Evolutionary conservation across 2,329 filamentous ascomycete species (phyloP).

Genomic region (Phyllosticta citrichinensis): DNA sequence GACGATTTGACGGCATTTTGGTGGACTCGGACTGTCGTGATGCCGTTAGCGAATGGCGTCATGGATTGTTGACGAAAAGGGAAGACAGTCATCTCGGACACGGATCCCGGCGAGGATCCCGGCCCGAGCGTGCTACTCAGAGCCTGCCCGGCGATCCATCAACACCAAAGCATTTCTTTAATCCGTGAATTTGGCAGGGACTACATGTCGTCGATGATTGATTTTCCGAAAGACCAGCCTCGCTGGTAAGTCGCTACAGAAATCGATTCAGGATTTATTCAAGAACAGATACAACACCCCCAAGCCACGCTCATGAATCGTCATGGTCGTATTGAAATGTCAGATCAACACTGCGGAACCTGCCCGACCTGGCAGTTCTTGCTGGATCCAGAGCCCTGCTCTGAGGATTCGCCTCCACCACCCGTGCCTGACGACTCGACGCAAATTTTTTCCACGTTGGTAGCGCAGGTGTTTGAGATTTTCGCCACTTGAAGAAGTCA

Average conservation of each 20-base stretch:
- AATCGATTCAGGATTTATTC: background rate
- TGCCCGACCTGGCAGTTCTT: background rate
- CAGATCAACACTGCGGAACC: background rate
- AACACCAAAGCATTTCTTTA: too few relatives aligned
- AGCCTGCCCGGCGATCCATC: background rate
- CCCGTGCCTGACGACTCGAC: conserved; percentile 23
- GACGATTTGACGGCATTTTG: background rate
- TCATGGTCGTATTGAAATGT: background rate
- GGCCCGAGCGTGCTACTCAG: background rate
- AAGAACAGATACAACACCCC: background rate
- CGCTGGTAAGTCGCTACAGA: too few relatives aligned
- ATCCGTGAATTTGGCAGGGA: too few relatives aligned
- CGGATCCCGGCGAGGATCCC: background rate
- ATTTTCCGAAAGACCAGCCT: too few relatives aligned
- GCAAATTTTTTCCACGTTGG: conserved; percentile 25
- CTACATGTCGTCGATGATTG: too few relatives aligned
- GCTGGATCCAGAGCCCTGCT: background rate
- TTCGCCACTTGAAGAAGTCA: conserved; percentile 29
- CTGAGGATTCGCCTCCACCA: background rate
- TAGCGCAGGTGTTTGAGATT: conserved; percentile 13
- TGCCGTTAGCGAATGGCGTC: background rate
- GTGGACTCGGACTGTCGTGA: background rate
- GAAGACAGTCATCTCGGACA: background rate
- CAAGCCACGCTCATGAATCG: background rate
- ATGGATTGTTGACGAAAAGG: background rate